A percentile compares a stretch with the other conserved stretches of the same genome.
Conservation (phyloP, 805 yeast species). For the Saturnispora zaruensis region DNA sequence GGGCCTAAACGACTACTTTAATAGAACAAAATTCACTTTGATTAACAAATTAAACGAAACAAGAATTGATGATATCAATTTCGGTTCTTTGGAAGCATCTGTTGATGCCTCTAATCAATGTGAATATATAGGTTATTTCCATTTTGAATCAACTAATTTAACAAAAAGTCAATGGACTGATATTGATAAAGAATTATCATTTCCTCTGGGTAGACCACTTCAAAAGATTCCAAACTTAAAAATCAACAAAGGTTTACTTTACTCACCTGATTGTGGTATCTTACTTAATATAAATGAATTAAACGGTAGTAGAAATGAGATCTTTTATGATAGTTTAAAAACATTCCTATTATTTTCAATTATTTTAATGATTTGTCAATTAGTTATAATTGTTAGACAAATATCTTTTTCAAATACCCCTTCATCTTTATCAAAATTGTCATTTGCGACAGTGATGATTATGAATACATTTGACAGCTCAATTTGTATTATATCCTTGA, state of each 20-base stretch:
- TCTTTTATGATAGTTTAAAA: conserved; percentile 31
- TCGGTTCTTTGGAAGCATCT: conserved; percentile 29
- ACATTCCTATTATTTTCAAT: conserved; percentile 36
- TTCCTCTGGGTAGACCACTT: conserved; percentile 77
- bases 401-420: conserved; percentile 70
- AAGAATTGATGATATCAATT: conserved; percentile 30
- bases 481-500: conserved; percentile 50
- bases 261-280: conserved; percentile 86
- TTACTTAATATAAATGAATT: conserved; percentile 33
- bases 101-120: conserved; percentile 39
- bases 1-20: conserved; percentile 31
- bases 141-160: conserved; percentile 52
- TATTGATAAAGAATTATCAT: conserved; percentile 63
- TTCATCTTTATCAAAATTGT: conserved; percentile 64
- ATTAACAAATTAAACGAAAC: conserved; percentile 38
- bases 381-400: conserved; percentile 54
- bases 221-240: conserved; percentile 47
- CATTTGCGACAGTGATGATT: conserved; percentile 58
- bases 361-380: conserved; percentile 41
- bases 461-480: conserved; percentile 65
- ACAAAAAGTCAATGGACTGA: conserved; percentile 42
- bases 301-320: conserved; percentile 53
- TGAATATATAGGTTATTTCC: conserved; percentile 64
- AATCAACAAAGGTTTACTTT: conserved; percentile 50
- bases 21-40: conserved; percentile 37